These are phyloP conservation scores for Diaporthe sp. DNA, from an alignment of 2,329 filamentous ascomycete genomes.

Conservation along the genomic window DNA sequence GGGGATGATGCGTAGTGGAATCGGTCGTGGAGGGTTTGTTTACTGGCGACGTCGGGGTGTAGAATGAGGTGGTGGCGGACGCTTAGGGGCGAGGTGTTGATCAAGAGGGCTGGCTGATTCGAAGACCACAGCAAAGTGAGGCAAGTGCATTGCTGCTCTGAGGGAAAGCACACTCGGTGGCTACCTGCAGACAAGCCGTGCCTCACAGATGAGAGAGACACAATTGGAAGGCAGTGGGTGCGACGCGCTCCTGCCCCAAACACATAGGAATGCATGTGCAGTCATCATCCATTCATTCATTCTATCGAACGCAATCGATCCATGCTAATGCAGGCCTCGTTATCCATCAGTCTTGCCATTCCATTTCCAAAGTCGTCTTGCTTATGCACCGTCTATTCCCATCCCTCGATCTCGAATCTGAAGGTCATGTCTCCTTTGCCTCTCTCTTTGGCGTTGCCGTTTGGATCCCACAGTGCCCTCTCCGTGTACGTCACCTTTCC, in stretches of 20 bases:
- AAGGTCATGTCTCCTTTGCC: constrained; percentile 67
- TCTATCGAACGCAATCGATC: neutral
- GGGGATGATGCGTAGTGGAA: too few species aligned
- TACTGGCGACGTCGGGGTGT: neutral
- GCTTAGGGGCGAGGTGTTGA: neutral
- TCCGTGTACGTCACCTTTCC: constrained; percentile 70
- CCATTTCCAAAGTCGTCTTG: neutral
- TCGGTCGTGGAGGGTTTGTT: neutral
- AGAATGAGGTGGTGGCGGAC: neutral
- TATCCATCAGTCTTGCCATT: neutral
- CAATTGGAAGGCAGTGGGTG: neutral
- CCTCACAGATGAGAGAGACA: neutral
- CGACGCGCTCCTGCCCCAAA: neutral
- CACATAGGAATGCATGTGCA: neutral
- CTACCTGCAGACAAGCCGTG: neutral
- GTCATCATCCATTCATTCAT: neutral
- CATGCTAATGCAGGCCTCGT: neutral
- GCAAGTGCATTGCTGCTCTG: neutral
- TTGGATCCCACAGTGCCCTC: constrained; percentile 67
- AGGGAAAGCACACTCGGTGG: neutral
- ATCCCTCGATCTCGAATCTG: constrained; percentile 66
- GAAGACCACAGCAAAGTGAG: neutral
- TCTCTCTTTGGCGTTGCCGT: constrained; percentile 64
- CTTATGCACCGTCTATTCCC: constrained; percentile 47
- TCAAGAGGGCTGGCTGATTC: too few species aligned